These are phyloP conservation scores for Fusarium udum DNA, from an alignment of 2,329 filamentous ascomycete species.

Conservation along the genomic window DNA sequence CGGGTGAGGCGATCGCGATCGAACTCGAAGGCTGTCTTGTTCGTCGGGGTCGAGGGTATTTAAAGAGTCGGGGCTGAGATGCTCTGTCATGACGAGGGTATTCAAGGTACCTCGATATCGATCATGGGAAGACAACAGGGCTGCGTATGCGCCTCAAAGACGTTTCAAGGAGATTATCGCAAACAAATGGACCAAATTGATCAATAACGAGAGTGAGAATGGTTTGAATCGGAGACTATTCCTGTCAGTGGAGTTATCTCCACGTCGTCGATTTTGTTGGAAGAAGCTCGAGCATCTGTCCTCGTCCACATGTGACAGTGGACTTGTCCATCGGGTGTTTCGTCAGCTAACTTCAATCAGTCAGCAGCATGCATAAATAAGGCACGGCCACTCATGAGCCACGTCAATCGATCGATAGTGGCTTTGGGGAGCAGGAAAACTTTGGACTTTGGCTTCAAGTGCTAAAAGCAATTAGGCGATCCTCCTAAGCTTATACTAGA, in stretches of 20 bases:
- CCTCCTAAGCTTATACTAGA: not conserved
- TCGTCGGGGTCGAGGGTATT: constrained; percentile 48
- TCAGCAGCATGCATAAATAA: constrained; percentile 16
- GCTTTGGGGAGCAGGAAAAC: not conserved
- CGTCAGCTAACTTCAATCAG: constrained; percentile 41
- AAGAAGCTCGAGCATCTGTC: constrained; percentile 34
- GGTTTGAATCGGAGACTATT: constrained; percentile 16
- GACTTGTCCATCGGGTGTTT: constrained; percentile 42
- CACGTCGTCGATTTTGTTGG: constrained; percentile 35
- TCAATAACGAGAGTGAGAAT: not conserved
- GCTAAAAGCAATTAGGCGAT: not conserved
- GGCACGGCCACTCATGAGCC: constrained; percentile 31
- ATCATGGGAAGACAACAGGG: constrained; percentile 45
- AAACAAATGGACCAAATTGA: not conserved
- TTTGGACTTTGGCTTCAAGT: not conserved
- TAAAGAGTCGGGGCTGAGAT: constrained; percentile 50
- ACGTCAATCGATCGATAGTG: constrained; percentile 10
- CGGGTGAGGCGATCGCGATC: constrained; percentile 73
- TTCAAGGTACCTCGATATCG: constrained; percentile 37
- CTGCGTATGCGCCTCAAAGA: constrained; percentile 35
- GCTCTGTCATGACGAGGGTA: constrained; percentile 57
- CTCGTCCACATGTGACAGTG: constrained; percentile 44
- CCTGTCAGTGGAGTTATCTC: constrained; percentile 31
- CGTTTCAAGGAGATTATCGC: constrained; percentile 2
- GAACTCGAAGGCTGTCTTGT: constrained; percentile 55